Evolutionary conservation across 164 flowering plant genomes (phyloP).

Genomic region (Chimonanthus praecox): DNA sequence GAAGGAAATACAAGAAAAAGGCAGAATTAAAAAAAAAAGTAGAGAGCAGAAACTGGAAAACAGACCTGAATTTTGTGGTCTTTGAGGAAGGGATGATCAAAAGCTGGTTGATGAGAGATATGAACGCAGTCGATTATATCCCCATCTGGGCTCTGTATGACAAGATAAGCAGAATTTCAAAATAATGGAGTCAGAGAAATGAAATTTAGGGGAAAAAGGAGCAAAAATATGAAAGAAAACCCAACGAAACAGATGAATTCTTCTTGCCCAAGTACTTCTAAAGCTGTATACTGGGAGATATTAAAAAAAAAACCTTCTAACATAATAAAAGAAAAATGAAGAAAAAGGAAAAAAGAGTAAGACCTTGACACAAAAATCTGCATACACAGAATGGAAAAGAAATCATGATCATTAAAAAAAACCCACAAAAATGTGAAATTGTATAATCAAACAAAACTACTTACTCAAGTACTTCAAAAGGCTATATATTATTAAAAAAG

Average conservation of each 20-base stretch:
- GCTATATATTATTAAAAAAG: background rate
- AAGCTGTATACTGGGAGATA: too few species aligned
- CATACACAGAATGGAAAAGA: too few species aligned
- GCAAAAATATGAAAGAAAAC: background rate
- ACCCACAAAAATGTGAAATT: too few species aligned
- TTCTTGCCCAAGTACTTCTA: background rate
- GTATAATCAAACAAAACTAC: too few species aligned
- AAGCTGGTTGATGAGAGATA: constrained; percentile 78
- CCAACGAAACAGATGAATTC: background rate
- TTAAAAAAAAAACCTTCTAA: too few species aligned
- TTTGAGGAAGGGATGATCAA: constrained; percentile 90
- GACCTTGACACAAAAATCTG: too few species aligned
- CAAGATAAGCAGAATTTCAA: background rate
- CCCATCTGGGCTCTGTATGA: constrained; percentile 88
- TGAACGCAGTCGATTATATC: constrained; percentile 87
- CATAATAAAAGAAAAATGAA: background rate
- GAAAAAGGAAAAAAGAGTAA: too few species aligned
- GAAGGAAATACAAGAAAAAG: background rate
- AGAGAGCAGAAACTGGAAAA: background rate
- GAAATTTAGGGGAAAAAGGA: background rate
- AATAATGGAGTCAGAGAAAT: background rate
- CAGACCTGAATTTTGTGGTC: constrained; percentile 85
- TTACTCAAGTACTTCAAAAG: too few species aligned
- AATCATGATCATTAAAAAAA: too few species aligned
- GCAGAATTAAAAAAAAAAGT: background rate